Percentiles rank a stretch among this genome's conserved stretches.
Evolutionary conservation across 768 basidiomycete genomes (phyloP).

Genomic region (Leucocoprinus sp.): DNA sequence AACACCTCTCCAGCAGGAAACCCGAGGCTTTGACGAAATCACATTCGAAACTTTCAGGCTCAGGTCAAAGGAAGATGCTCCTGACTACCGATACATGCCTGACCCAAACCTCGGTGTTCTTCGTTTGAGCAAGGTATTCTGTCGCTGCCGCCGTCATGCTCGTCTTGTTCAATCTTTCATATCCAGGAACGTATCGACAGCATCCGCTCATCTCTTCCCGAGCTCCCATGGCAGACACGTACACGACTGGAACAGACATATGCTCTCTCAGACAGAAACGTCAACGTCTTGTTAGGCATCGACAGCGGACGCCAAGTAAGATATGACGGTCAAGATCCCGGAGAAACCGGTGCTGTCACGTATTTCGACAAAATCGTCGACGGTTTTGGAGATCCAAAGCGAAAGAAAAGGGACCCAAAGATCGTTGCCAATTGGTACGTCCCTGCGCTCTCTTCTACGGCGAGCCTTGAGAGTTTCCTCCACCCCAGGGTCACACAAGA

Average conservation of each 20-base stretch:
- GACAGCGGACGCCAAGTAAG: constrained; percentile 57
- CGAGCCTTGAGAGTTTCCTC: too few species aligned
- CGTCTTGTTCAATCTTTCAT: background rate
- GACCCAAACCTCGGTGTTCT: constrained; percentile 87
- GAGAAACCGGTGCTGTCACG: constrained; percentile 34
- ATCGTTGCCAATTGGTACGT: constrained; percentile 78
- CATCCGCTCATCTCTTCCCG: constrained; percentile 53
- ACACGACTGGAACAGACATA: constrained; percentile 43
- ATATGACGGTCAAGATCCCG: constrained; percentile 44
- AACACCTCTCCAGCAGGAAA: constrained; percentile 67
- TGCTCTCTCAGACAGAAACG: constrained; percentile 50
- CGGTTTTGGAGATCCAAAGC: constrained; percentile 5
- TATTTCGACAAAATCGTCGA: constrained; percentile 77
- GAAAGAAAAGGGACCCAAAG: constrained; percentile 47
- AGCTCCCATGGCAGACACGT: constrained; percentile 62
- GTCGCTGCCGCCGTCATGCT: background rate
- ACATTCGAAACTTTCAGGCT: constrained; percentile 74
- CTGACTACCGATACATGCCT: constrained; percentile 97
- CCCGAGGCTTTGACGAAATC: constrained; percentile 82
- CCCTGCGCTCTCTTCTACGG: too few species aligned
- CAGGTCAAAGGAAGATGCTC: constrained; percentile 87
- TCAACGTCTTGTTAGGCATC: constrained; percentile 68
- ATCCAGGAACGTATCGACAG: constrained; percentile 51
- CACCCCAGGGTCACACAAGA: constrained; percentile 95
- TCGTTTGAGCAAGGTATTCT: constrained; percentile 39